A percentile compares a stretch with the other conserved stretches of the same genome.
Conservation (phyloP, 228 moss, liverwort and hornwort genomes). For the Sphagnum magellanicum region DNA sequence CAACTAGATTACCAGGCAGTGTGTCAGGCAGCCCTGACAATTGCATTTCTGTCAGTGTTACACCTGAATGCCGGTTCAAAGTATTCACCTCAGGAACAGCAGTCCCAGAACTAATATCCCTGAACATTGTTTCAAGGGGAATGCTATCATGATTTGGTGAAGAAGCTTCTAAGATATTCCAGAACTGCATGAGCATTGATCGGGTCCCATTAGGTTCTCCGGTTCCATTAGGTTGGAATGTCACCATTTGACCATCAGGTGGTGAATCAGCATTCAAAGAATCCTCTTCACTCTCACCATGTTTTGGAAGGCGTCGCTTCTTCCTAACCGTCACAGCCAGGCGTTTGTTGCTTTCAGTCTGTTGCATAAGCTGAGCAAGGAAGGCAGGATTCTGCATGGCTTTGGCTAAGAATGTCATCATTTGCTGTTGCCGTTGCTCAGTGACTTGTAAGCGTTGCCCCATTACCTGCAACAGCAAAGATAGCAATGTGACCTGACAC, state of each 20-base stretch:
- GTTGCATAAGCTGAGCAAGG: slow-evolving; percentile 83
- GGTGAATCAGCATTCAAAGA: slow-evolving; percentile 23
- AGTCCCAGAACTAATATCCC: slow-evolving; percentile 56
- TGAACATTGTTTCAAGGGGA: slow-evolving; percentile 68
- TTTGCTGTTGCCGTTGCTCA: slow-evolving; percentile 89
- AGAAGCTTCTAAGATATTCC: slow-evolving; percentile 37
- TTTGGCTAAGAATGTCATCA: slow-evolving; percentile 97
- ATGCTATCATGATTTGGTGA: slow-evolving; percentile 52
- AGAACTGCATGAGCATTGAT: slow-evolving; percentile 55
- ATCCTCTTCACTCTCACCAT: slow-evolving; percentile 44
- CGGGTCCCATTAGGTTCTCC: slow-evolving; percentile 48
- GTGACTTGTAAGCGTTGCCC: slow-evolving; percentile 71
- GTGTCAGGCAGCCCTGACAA: slow-evolving; percentile 35
- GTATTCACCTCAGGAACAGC: slow-evolving; percentile 33
- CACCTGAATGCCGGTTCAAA: slow-evolving; percentile 63
- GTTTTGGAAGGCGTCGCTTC: slow-evolving; percentile 80
- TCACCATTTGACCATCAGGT: slow-evolving; percentile 66
- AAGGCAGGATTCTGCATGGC: slow-evolving; percentile 97
- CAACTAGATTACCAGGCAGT: slow-evolving; percentile 6
- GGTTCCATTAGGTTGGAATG: slow-evolving; percentile 48
- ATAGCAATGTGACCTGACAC: no score
- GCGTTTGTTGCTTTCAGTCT: slow-evolving; percentile 72
- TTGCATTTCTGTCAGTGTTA: slow-evolving; percentile 89
- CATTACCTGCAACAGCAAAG: slow-evolving; percentile 41
- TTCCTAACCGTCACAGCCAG: slow-evolving; percentile 70